phyloP scores from a whole-genome alignment of 2,329 filamentous ascomycete genomes.

The Acrocalymma vagum region DNA sequence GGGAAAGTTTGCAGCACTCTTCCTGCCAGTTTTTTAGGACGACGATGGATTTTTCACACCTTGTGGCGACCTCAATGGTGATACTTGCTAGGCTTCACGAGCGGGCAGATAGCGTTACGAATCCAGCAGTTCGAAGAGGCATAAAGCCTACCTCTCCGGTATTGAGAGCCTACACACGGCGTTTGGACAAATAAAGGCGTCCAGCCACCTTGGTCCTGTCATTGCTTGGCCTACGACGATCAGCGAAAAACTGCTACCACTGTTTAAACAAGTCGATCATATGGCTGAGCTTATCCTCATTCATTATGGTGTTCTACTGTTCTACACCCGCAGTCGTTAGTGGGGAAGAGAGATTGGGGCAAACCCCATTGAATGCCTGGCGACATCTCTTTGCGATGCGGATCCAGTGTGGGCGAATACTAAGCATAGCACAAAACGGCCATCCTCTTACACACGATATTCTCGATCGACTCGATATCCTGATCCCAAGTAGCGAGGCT shows the following conservation, averaged over 20 bases:
- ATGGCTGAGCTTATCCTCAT: constrained; percentile 16
- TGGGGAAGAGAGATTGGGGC: constrained; percentile 12
- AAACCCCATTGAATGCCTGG: constrained; percentile 8
- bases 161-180: constrained; percentile 5
- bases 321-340: constrained; percentile 11
- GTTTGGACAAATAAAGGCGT: constrained; percentile 5
- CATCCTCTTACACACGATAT: constrained; percentile 1
- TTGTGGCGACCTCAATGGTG: too few species aligned
- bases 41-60: background rate
- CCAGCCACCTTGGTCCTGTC: constrained; percentile 5
- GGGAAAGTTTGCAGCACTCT: constrained; percentile 5
- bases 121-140: background rate
- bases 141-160: constrained; percentile 3
- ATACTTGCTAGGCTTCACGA: too few species aligned
- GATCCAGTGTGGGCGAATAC: constrained; percentile 8
- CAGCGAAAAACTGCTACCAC: constrained; percentile 7
- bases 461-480: too few species aligned
- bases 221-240: constrained; percentile 15
- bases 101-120: constrained; percentile 1
- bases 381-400: constrained; percentile 4
- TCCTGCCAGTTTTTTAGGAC: background rate
- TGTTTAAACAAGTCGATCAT: constrained; percentile 11
- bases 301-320: constrained; percentile 17
- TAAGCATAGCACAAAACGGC: constrained; percentile 1
- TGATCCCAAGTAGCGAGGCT: too few species aligned